These are phyloP conservation scores for Phytophthora crassamura DNA, from an alignment of 352 stramenopile species.

Conservation along the genomic window DNA sequence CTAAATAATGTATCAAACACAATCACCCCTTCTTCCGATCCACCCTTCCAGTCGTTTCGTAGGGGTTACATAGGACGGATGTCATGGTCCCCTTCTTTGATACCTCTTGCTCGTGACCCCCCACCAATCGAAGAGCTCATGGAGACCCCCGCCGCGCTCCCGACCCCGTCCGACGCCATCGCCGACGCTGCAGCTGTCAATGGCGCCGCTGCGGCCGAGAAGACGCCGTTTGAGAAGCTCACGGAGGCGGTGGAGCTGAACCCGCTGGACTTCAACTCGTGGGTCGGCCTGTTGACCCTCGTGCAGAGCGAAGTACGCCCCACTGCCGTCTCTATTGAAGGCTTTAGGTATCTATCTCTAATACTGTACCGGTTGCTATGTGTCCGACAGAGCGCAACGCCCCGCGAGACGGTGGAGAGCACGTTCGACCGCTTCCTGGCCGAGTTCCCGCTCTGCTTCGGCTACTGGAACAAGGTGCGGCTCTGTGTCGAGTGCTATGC, in stretches of 20 bases:
- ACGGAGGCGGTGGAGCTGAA: slow-evolving; percentile 64
- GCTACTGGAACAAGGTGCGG: slow-evolving; percentile 88
- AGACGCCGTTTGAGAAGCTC: slow-evolving; percentile 60
- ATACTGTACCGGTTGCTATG: not conserved
- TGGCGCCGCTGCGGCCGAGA: slow-evolving; percentile 4
- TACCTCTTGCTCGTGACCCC: slow-evolving; percentile 23
- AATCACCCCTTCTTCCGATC: slow-evolving; percentile 28
- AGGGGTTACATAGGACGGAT: slow-evolving; percentile 12
- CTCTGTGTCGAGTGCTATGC: not conserved
- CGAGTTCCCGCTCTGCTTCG: slow-evolving; percentile 85
- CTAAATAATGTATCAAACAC: slow-evolving; percentile 15
- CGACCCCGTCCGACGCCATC: not conserved
- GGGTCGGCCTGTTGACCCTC: slow-evolving; percentile 74
- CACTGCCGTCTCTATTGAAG: not conserved
- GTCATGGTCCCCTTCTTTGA: slow-evolving; percentile 12
- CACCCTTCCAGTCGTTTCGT: not conserved
- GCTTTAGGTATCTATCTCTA: slow-evolving; percentile 1
- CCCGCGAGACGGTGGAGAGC: slow-evolving; percentile 62
- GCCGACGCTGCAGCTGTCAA: slow-evolving; percentile 10
- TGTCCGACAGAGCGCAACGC: slow-evolving; percentile 34
- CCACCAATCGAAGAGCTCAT: slow-evolving; percentile 35
- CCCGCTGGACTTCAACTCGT: slow-evolving; percentile 84
- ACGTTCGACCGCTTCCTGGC: slow-evolving; percentile 76
- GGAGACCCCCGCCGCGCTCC: slow-evolving; percentile 27
- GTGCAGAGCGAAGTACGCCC: slow-evolving; percentile 67